Evolutionary conservation across 208 protist genomes (phyloP), one percentile per base, ranked within the genome.

Genomic region (Willaertia magna): DNA sequence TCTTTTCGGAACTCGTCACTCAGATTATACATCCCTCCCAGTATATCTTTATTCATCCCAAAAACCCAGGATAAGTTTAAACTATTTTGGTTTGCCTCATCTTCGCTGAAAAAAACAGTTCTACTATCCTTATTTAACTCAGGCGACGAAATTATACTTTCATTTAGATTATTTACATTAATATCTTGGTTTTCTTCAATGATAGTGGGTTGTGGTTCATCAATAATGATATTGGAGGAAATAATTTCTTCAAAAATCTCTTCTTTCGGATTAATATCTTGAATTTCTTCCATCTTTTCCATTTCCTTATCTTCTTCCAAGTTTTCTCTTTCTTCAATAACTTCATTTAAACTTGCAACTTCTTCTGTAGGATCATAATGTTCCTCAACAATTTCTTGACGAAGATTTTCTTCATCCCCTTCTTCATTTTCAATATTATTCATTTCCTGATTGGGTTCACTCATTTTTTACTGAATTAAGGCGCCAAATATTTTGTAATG

Each of bases 1-100:
- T 90, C 88, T 83, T 94, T 87, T 85, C 93, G 88, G 18, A 79
- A 51, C 11, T 81, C 90, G 40, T 89, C 87, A 11, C 49, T 48
- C 55, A 97, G 91, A 87, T 96, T 96, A 88, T 96, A 92, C 47
- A 97, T 92, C 48, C 89, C 87, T 20, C 90, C 90, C 79, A 92
- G 91, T 87, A 92, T 94, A 86, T 96, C 93, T 85, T 94, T 94
- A 89, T 96, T 93, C 42, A 97, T 91, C 39, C 95, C 95, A 88
- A 96, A 96, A 30, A 88, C 92, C 93, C 94, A 97, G 61, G 94
- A 7, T 11, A 67, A n/a, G 34, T 67, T 26, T 6, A 67, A 26
- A 34, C 26, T n/a, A 9, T 6, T 34, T 9, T 67, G 26, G 0
- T 67, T 26, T 34, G 26, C 55, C 34, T 34, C 26, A 22, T 6